Conservation (phyloP, 108 stramenopile species). For the Epithemia pelagica region DNA sequence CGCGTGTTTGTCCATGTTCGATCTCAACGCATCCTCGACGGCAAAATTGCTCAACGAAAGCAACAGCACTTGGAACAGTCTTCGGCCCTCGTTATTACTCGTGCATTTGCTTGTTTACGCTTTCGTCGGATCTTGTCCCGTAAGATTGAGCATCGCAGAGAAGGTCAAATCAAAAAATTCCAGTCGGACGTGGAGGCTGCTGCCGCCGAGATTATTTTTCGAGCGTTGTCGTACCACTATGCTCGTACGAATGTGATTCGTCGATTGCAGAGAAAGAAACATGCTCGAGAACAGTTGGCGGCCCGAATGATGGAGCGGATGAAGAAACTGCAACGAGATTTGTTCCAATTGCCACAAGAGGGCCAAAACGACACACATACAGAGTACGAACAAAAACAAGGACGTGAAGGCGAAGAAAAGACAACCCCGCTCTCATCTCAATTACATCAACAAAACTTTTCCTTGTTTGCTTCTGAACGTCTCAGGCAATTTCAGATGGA, state of each 20-base stretch:
- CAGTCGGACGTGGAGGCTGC: neutral
- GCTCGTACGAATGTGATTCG: neutral
- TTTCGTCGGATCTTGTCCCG: neutral
- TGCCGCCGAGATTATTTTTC: neutral
- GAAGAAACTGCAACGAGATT: neutral
- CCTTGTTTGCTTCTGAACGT: neutral
- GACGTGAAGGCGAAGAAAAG: neutral
- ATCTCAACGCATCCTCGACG: neutral
- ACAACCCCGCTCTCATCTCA: no score
- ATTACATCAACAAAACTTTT: neutral
- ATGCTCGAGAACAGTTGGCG: neutral
- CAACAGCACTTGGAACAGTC: no score
- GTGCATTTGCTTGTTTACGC: neutral
- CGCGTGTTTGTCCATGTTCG: neutral
- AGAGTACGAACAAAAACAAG: neutral
- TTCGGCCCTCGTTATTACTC: no score
- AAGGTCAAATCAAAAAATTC: no score
- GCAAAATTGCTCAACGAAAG: neutral
- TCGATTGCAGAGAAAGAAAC: neutral
- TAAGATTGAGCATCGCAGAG: neutral
- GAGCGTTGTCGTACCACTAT: neutral
- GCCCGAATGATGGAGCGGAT: neutral
- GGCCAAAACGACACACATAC: neutral
- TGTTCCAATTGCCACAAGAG: neutral
- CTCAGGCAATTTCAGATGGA: neutral